phyloP scores from a whole-genome alignment of 1,139 yeast species.

The Hemisphaericaspora xylofermentans region DNA sequence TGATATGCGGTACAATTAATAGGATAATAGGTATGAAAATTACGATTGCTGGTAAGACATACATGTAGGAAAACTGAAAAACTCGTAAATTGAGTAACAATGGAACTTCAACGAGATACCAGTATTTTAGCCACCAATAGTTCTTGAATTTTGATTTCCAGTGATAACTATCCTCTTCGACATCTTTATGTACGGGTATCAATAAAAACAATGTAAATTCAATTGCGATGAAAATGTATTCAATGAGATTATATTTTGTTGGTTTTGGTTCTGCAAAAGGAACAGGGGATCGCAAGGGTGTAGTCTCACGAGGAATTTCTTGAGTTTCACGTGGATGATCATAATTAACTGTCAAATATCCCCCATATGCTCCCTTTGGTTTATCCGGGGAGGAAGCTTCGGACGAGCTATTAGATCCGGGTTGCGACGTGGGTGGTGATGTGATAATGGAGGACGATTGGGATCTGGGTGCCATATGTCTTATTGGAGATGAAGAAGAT shows the following conservation, averaged over 20 bases:
- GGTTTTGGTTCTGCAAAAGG: neutral
- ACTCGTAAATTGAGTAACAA: conserved; percentile 20
- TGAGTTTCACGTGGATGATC: no score
- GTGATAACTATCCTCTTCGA: conserved; percentile 10
- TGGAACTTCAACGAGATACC: conserved; percentile 24
- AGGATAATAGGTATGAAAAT: conserved; percentile 11
- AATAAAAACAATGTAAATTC: conserved; percentile 21
- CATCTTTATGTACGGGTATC: conserved; percentile 20
- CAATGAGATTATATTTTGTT: neutral
- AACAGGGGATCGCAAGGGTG: neutral
- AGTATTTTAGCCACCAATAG: conserved; percentile 12
- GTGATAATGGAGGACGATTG: neutral
- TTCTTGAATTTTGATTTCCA: conserved; percentile 10
- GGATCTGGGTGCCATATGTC: neutral
- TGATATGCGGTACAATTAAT: neutral
- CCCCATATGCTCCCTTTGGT: neutral
- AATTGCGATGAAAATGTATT: conserved; percentile 8
- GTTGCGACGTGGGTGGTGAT: neutral
- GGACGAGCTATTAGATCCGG: neutral
- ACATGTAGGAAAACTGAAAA: conserved; percentile 11
- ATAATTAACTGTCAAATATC: conserved; percentile 6
- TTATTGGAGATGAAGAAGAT: neutral
- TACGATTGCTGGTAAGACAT: conserved; percentile 11
- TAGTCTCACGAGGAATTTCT: conserved; percentile 2
- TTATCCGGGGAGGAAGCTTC: neutral